A percentile compares a stretch with the other conserved stretches of the same genome.
phyloP scores from a whole-genome alignment of 331 rosid genomes.

The Quercus phellos region DNA sequence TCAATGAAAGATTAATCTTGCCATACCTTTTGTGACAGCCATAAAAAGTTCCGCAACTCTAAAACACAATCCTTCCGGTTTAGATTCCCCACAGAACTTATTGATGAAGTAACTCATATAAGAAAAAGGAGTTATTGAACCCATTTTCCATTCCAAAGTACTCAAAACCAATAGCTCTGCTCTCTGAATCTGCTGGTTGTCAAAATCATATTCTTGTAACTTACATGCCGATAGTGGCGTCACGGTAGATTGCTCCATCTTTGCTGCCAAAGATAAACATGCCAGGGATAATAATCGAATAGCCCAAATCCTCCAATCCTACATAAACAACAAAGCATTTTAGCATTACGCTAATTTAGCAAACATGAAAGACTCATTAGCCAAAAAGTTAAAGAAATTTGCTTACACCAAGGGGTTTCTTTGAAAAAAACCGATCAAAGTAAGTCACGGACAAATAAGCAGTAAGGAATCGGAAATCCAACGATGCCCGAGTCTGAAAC shows the following conservation, averaged over 20 bases:
- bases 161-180: slow-evolving; percentile 62
- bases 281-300: slow-evolving; percentile 57
- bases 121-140: slow-evolving; percentile 67
- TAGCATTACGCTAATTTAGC: not conserved
- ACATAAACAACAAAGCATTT: slow-evolving; percentile 10
- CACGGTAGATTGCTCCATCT: slow-evolving; percentile 70
- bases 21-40: slow-evolving; percentile 49
- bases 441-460: slow-evolving; percentile 65
- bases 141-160: slow-evolving; percentile 75
- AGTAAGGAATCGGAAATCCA: slow-evolving; percentile 64
- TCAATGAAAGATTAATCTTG: not conserved
- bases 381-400: slow-evolving; percentile 8
- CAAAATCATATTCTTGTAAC: slow-evolving; percentile 41
- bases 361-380: not conserved
- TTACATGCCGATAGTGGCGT: slow-evolving; percentile 50
- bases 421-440: slow-evolving; percentile 69
- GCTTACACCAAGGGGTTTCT: slow-evolving; percentile 61
- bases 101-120: slow-evolving; percentile 53
- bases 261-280: slow-evolving; percentile 74
- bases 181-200: slow-evolving; percentile 46
- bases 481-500: slow-evolving; percentile 50
- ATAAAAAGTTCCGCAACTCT: slow-evolving; percentile 45
- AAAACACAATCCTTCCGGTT: slow-evolving; percentile 35
- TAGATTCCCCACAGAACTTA: slow-evolving; percentile 42
- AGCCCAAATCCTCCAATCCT: slow-evolving; percentile 75